Conservation (phyloP, 305 asterid species). For the Fraxinus greggii region DNA sequence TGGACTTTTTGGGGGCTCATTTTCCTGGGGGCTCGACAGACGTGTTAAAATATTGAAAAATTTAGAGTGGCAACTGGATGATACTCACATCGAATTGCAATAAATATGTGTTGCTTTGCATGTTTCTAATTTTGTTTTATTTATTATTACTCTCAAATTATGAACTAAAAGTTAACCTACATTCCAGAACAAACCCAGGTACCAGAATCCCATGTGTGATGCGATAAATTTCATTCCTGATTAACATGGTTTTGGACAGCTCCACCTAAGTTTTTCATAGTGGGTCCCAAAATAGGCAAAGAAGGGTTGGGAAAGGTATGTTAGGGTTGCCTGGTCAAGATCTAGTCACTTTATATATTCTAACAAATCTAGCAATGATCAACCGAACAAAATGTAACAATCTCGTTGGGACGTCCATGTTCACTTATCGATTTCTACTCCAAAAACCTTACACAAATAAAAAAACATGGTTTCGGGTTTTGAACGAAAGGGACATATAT, state of each 20-base stretch:
- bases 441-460: neutral
- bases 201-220: too few relatives aligned
- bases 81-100: neutral
- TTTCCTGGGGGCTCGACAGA: neutral
- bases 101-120: neutral
- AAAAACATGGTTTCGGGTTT: neutral
- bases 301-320: neutral
- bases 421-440: neutral
- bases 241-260: neutral
- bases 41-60: neutral
- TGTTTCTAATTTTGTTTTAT: neutral
- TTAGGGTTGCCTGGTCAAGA: neutral
- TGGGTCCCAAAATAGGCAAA: neutral
- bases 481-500: neutral
- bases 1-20: neutral
- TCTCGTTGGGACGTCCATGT: neutral
- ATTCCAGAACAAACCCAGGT: too few relatives aligned
- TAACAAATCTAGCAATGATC: neutral
- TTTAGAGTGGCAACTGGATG: neutral
- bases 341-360: neutral
- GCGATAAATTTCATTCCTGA: neutral
- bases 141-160: too few relatives aligned
- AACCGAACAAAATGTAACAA: neutral
- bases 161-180: too few relatives aligned
- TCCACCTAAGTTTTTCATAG: neutral